A percentile compares a stretch with the other conserved stretches of the same genome.
Evolutionary conservation across 805 yeast genomes (phyloP).

Genomic region (Zygoascus tannicola): DNA sequence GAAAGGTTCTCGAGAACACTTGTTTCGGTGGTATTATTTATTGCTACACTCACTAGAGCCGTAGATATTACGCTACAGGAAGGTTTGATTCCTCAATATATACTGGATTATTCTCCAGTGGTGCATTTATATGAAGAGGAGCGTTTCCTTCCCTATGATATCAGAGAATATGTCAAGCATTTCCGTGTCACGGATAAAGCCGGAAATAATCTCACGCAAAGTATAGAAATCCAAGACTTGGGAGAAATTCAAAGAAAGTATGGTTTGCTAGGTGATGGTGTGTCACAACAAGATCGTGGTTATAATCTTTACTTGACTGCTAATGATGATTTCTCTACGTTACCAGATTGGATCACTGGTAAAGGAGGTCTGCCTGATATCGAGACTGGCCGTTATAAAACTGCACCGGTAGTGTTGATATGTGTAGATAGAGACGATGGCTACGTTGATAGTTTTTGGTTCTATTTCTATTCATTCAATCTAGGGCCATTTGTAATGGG

Average conservation of each 20-base stretch:
- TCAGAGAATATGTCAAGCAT: conserved; percentile 56
- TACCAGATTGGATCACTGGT: conserved; percentile 86
- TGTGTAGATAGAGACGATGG: conserved; percentile 92
- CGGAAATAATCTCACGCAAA: conserved; percentile 33
- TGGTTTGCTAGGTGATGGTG: conserved; percentile 23
- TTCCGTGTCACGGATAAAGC: conserved; percentile 48
- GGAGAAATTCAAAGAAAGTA: conserved; percentile 2
- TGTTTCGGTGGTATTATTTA: no score
- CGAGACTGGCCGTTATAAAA: conserved; percentile 56
- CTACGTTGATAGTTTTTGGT: conserved; percentile 94
- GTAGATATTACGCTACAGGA: not conserved
- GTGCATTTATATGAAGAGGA: conserved; percentile 89
- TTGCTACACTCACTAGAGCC: no score
- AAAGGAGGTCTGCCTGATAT: conserved; percentile 54
- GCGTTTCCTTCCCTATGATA: conserved; percentile 72
- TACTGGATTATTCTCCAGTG: conserved; percentile 43
- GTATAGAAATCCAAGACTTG: conserved; percentile 1
- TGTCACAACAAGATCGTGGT: conserved; percentile 18
- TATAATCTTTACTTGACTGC: conserved; percentile 51
- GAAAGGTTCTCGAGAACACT: no score
- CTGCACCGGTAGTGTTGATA: conserved; percentile 74
- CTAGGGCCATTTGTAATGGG: conserved; percentile 98
- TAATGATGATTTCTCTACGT: conserved; percentile 54
- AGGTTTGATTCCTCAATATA: conserved; percentile 23
- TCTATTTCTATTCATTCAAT: conserved; percentile 88